These are phyloP conservation scores for Aspergillus coremiiformis DNA, from an alignment of 495 filamentous ascomycete genomes.

Conservation along the genomic window DNA sequence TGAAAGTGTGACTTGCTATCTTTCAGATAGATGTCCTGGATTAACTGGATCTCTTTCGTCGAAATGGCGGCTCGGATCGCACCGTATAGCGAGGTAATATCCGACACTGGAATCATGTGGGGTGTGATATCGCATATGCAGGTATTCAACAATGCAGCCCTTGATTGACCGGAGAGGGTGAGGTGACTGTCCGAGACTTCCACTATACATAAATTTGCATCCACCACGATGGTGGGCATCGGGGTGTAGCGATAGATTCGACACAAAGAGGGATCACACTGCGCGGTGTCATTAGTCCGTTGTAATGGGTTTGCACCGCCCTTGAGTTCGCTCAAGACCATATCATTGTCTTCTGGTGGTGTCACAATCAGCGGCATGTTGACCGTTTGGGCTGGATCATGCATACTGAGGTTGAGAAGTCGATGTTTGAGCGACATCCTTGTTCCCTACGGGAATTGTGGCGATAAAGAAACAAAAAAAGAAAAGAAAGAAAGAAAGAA, in stretches of 20 bases:
- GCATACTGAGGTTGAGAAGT: not conserved
- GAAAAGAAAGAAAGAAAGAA: too few relatives aligned
- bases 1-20: constrained; percentile 23
- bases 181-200: constrained; percentile 46
- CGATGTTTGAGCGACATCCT: not conserved
- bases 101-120: constrained; percentile 25
- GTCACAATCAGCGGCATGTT: constrained; percentile 12
- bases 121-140: constrained; percentile 38
- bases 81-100: constrained; percentile 32
- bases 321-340: not conserved
- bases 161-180: constrained; percentile 24
- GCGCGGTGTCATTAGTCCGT: not conserved
- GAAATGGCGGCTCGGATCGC: constrained; percentile 41
- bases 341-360: constrained; percentile 21
- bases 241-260: constrained; percentile 45
- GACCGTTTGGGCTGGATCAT: not conserved
- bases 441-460: not conserved
- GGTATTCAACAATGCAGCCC: constrained; percentile 34
- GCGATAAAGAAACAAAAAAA: too few relatives aligned
- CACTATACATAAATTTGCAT: constrained; percentile 37
- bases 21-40: constrained; percentile 23
- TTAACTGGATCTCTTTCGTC: constrained; percentile 23
- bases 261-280: constrained; percentile 9
- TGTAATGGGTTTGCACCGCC: not conserved
- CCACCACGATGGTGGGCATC: constrained; percentile 43